phyloP scores from a whole-genome alignment of 2,329 filamentous ascomycete species.

The Curvularia sp. region DNA sequence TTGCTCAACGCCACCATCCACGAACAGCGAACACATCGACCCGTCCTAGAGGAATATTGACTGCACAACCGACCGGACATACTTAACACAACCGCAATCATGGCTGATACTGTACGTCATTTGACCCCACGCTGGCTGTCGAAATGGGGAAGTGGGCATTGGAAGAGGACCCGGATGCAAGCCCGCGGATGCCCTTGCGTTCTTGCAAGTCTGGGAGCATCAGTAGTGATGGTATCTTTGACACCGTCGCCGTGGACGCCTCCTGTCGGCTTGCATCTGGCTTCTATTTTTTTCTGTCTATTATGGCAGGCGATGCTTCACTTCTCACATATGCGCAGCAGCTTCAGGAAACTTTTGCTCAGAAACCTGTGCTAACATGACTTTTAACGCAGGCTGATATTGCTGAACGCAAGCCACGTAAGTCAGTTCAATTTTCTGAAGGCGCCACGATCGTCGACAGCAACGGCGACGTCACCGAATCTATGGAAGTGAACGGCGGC shows the following conservation, averaged over 20 bases:
- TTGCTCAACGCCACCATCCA: slow-evolving; percentile 4
- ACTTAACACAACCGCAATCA: slow-evolving; percentile 54
- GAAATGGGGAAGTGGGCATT: slow-evolving; percentile 27
- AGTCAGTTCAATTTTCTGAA: slow-evolving; percentile 93
- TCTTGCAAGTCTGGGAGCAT: background rate
- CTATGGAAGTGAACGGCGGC: slow-evolving; percentile 72
- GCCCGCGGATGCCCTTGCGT: background rate
- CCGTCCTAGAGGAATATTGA: background rate
- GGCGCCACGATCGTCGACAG: slow-evolving; percentile 85
- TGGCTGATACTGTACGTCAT: slow-evolving; percentile 57
- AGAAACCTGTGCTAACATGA: slow-evolving; percentile 29
- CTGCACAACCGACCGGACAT: slow-evolving; percentile 8
- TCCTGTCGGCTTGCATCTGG: slow-evolving; percentile 3
- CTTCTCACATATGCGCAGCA: background rate
- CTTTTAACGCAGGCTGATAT: slow-evolving; percentile 51
- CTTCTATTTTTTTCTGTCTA: background rate
- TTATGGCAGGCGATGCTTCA: background rate
- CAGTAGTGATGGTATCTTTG: background rate
- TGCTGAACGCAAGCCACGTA: slow-evolving; percentile 75
- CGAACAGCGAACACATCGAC: slow-evolving; percentile 3
- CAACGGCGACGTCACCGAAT: slow-evolving; percentile 83
- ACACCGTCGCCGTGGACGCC: background rate
- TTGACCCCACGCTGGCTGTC: slow-evolving; percentile 33
- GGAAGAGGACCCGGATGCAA: slow-evolving; percentile 7
- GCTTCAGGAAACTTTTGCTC: background rate